Conservation (phyloP, 1,284 basidiomycete species). For the Gymnopus androsaceus region DNA sequence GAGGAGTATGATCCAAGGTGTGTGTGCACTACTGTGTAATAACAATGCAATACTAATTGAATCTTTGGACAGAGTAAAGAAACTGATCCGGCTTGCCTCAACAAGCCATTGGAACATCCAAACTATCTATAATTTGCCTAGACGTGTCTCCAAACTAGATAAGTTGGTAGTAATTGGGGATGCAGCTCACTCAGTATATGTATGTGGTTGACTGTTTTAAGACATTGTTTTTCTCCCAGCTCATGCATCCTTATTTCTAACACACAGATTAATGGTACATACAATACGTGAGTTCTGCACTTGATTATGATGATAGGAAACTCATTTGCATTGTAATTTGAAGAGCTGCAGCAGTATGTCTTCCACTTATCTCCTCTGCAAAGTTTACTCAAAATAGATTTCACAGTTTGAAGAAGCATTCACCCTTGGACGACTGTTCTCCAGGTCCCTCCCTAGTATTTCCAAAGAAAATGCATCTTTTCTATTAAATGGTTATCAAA, state of each 20-base stretch:
- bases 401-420: no score
- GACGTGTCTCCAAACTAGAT: no score
- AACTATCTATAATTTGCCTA: no score
- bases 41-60: no score
- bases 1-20: neutral
- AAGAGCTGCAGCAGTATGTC: slow-evolving; percentile 10
- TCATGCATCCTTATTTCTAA: slow-evolving; percentile 14
- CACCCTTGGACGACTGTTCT: slow-evolving; percentile 19
- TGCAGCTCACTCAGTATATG: slow-evolving; percentile 19
- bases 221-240: neutral
- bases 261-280: no score
- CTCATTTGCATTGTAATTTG: neutral
- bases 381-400: slow-evolving; percentile 13
- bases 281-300: slow-evolving; percentile 18
- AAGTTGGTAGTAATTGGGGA: slow-evolving; percentile 18
- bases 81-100: no score
- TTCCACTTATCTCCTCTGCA: neutral
- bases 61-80: no score
- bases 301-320: neutral
- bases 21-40: no score
- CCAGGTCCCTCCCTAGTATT: slow-evolving; percentile 12
- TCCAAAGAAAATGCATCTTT: slow-evolving; percentile 19
- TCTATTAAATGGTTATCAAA: slow-evolving; percentile 17
- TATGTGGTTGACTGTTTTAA: neutral
- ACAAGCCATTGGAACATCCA: no score